Conservation (phyloP, 163 green algal genomes). For the Picocystis sp. region DNA sequence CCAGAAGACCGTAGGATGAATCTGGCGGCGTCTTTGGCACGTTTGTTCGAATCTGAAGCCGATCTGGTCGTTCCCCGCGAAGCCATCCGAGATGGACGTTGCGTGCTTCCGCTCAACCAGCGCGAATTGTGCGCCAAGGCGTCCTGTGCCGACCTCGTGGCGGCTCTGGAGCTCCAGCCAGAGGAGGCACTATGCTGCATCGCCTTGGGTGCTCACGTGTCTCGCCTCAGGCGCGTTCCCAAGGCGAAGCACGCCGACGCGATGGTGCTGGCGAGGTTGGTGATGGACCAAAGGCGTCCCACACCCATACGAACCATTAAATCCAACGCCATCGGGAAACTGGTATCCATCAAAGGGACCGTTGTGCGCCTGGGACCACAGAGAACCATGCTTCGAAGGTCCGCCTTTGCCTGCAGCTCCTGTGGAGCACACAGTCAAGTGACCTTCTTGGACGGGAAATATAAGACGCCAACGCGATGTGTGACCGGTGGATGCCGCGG, state of each 20-base stretch:
- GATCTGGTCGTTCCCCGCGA: no score
- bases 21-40: no score
- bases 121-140: no score
- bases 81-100: no score
- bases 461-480: conserved; percentile 14
- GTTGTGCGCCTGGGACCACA: background rate
- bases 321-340: background rate
- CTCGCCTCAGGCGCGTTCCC: background rate
- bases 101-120: no score
- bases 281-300: background rate
- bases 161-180: conserved; percentile 1
- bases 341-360: background rate
- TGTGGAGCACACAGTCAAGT: conserved; percentile 6
- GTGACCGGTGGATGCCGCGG: conserved; percentile 45
- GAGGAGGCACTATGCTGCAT: background rate
- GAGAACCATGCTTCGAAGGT: background rate
- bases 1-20: no score
- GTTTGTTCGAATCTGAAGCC: no score
- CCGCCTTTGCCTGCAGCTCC: no score
- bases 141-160: background rate
- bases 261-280: background rate
- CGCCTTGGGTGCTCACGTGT: background rate
- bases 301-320: background rate
- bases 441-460: conserved; percentile 12
- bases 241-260: background rate